Base-by-base conservation (phyloP, 495 filamentous ascomycete species). In the Venustampulla echinocandica region DNA sequence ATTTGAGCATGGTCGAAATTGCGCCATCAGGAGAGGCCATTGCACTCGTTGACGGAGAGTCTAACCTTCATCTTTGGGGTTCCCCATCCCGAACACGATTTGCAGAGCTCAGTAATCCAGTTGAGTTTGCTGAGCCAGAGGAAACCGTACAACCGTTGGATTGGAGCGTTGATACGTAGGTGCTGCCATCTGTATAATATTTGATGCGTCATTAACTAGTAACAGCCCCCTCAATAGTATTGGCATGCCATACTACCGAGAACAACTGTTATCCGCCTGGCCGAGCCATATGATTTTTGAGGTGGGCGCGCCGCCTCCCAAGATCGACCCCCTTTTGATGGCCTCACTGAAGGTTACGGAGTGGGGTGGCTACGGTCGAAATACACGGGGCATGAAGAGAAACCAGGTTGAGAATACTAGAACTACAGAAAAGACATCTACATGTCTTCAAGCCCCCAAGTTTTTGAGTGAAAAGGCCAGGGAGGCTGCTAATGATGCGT, bases 241-340 rank as follows among this genome's bases (percentile, higher is more conserved):
- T 46, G 92, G 92, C 11, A 85, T 99, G 79, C 92, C 92, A 0
- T 94, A 85, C 63, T 97, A 97, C 59, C 79, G 86, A 28, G 90
- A 97, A 47, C 69, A 73, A 28, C 74, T 99, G 13, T 72, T 90
- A 25, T 97, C 93, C 2, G 84, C 84, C 21, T 95, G 88, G 89
- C 87, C 90, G 28, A 80, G 80, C 40, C 81, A 89, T 59, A 73
- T 86, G 59, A 59, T 87, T 1, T 90, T 85, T 40, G 85, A 95
- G 54, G 69, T 90, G 37, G 89, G 90, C 10, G 86, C 81, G 18
- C 87, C 86, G 7, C 88, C 92, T 1, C 63, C 75, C 19, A 82
- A 80, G 53, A 64, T 92, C 22, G 90, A 96, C 49, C 74, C 77
- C n/a, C 71, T 80, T 3, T 69, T 88, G 21, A 61, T 93, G 18